Evolutionary conservation across 2,329 filamentous ascomycete genomes (phyloP).

Genomic region (Pseudogymnoascus sp.): DNA sequence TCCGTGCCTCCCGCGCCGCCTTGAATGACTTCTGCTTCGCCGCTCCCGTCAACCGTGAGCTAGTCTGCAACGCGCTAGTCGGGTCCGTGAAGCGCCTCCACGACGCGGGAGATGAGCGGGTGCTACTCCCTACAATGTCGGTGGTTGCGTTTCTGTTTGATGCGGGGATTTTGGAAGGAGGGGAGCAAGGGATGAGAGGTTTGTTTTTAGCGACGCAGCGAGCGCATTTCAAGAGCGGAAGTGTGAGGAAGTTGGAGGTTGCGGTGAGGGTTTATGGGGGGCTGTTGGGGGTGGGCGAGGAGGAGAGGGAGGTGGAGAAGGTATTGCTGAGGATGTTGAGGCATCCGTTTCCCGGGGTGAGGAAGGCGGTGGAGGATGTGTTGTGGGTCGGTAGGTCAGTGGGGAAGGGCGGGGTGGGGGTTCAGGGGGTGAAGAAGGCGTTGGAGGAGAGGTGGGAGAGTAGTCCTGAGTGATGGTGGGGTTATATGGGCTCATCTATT

Average conservation of each 20-base stretch:
- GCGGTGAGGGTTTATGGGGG: constrained; percentile 72
- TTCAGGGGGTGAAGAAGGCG: constrained; percentile 38
- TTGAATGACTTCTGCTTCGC: constrained; percentile 46
- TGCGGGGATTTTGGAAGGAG: constrained; percentile 40
- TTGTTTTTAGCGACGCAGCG: constrained; percentile 43
- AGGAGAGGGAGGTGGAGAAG: constrained; percentile 41
- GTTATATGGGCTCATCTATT: not conserved
- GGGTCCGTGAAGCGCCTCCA: constrained; percentile 39
- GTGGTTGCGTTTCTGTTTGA: constrained; percentile 70
- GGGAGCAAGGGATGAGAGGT: constrained; percentile 20
- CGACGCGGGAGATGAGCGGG: constrained; percentile 52
- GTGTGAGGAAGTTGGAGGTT: constrained; percentile 72
- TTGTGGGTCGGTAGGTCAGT: constrained; percentile 40
- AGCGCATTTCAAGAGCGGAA: constrained; percentile 73
- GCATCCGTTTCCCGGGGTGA: constrained; percentile 75
- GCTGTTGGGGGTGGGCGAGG: constrained; percentile 39
- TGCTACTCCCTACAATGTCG: constrained; percentile 68
- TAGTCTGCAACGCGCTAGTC: constrained; percentile 43
- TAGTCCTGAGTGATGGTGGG: not conserved
- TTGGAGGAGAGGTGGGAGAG: constrained; percentile 8
- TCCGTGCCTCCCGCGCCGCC: constrained; percentile 59
- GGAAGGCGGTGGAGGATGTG: constrained; percentile 51
- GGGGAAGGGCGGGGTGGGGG: constrained; percentile 49
- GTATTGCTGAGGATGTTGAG: constrained; percentile 65
- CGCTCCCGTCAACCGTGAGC: constrained; percentile 23